phyloP scores from a whole-genome alignment of 2,329 filamentous ascomycete species.

The Chaetomium globosum region DNA sequence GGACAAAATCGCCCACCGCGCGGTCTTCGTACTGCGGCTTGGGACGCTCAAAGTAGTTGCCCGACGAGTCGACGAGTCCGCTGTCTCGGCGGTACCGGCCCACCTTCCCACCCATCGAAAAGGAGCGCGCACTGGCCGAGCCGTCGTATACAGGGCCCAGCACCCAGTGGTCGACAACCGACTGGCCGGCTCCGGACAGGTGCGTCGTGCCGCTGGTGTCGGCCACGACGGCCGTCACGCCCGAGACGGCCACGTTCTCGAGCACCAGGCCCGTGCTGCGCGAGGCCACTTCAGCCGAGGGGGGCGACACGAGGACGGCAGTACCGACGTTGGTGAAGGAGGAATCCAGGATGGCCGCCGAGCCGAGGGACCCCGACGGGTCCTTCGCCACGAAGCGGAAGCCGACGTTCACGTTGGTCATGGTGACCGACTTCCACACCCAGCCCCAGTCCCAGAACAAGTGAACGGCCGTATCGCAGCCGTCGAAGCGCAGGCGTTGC shows the following conservation, averaged over 20 bases:
- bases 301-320: constrained; percentile 20
- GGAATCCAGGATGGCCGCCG: constrained; percentile 31
- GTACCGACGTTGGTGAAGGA: constrained; percentile 29
- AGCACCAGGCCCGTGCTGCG: constrained; percentile 47
- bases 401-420: constrained; percentile 7
- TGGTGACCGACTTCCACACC: constrained; percentile 18
- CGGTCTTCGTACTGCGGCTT: constrained; percentile 57
- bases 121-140: constrained; percentile 10
- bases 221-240: constrained; percentile 36
- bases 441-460: constrained; percentile 17
- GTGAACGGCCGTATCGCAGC: not conserved
- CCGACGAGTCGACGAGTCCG: constrained; percentile 18
- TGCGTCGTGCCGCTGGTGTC: constrained; percentile 27
- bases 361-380: constrained; percentile 14
- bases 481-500: not conserved
- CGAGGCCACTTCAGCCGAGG: not conserved
- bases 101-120: constrained; percentile 25
- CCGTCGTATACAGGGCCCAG: constrained; percentile 32
- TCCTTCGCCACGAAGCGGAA: constrained; percentile 9
- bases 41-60: constrained; percentile 42
- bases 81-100: constrained; percentile 15
- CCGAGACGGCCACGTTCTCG: constrained; percentile 57
- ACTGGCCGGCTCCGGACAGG: not conserved
- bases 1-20: constrained; percentile 28
- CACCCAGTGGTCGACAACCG: constrained; percentile 27